These are phyloP conservation scores for Hibiscus syriacus DNA, from an alignment of 345 rosid genomes.

Conservation along the genomic window DNA sequence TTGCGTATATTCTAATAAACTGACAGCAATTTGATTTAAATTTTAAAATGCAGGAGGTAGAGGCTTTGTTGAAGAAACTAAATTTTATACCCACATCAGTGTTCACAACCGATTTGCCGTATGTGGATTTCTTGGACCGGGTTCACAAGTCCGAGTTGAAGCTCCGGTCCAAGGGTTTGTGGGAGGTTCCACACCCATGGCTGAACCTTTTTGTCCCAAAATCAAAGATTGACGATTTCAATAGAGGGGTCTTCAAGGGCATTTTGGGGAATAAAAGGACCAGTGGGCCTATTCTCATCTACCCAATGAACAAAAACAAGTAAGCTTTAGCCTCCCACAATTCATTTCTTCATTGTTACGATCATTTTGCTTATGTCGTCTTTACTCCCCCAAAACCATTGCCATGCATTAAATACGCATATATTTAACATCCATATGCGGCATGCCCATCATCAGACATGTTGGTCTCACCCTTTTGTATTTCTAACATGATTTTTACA, in stretches of 20 bases:
- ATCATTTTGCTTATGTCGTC: background rate
- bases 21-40: background rate
- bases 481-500: background rate
- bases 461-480: background rate
- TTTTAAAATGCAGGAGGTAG: constrained; percentile 56
- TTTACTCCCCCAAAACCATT: background rate
- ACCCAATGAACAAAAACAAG: constrained; percentile 95
- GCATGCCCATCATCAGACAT: background rate
- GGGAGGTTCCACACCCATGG: constrained; percentile 99
- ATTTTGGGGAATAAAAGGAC: constrained; percentile 76
- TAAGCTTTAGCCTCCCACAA: constrained; percentile 24
- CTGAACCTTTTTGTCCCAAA: constrained; percentile 92
- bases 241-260: constrained; percentile 91
- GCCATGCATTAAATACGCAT: constrained; percentile 25
- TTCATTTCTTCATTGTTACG: background rate
- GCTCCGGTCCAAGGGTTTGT: constrained; percentile 78
- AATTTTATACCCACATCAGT: constrained; percentile 64
- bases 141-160: constrained; percentile 90
- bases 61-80: constrained; percentile 56
- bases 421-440: background rate
- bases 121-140: constrained; percentile 87
- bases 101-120: constrained; percentile 75
- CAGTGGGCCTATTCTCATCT: constrained; percentile 93
- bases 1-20: background rate
- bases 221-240: constrained; percentile 77